A percentile compares a stretch with the other conserved stretches of the same genome.
Conservation (phyloP, 140 eudicot genomes). For the Flaveria floridana region DNA sequence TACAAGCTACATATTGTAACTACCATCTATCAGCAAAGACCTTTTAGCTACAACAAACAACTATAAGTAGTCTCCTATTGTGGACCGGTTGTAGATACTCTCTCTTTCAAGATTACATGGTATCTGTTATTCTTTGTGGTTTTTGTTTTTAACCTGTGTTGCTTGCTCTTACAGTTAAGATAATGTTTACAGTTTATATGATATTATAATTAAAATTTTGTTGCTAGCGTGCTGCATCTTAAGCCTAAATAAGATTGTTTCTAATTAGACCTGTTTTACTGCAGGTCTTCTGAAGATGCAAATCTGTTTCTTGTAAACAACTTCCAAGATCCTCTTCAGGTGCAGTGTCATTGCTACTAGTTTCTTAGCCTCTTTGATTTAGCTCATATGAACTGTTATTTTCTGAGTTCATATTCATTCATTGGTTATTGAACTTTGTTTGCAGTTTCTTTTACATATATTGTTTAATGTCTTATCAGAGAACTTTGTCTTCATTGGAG, state of each 20-base stretch:
- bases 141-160: slow-evolving; percentile 9
- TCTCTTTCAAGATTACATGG: slow-evolving; percentile 5
- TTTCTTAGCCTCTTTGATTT: slow-evolving; percentile 3
- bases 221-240: slow-evolving; percentile 1
- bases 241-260: slow-evolving; percentile 14
- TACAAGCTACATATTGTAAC: not conserved
- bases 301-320: slow-evolving; percentile 91
- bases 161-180: not conserved
- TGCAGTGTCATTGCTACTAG: slow-evolving; percentile 26
- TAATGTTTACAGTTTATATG: not conserved
- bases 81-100: no score
- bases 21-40: not conserved
- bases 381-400: not conserved
- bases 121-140: not conserved
- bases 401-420: slow-evolving; percentile 10
- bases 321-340: slow-evolving; percentile 97
- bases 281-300: slow-evolving; percentile 94
- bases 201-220: not conserved
- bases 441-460: slow-evolving; percentile 12
- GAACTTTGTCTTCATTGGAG: slow-evolving; percentile 89
- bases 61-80: not conserved
- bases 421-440: slow-evolving; percentile 14
- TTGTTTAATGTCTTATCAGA: slow-evolving; percentile 46
- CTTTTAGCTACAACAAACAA: not conserved
- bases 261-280: slow-evolving; percentile 10